Base-by-base conservation (phyloP, 2,329 filamentous ascomycete species). In the Trichoderma endophyticum region DNA sequence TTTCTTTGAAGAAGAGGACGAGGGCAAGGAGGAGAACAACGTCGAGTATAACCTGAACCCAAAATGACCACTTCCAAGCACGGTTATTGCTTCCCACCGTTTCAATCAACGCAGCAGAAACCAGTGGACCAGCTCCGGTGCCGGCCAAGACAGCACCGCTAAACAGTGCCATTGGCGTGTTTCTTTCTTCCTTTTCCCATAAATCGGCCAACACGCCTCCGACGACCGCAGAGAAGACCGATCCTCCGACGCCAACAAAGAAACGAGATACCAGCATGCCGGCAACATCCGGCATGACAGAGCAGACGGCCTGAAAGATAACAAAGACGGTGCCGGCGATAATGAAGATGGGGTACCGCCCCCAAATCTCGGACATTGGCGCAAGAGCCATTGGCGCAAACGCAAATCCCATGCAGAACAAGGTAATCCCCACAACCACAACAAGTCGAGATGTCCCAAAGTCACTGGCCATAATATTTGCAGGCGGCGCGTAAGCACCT, bases 161-260 rank as follows among this genome's bases (percentile, higher is more conserved):
- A 80, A 97, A 98, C 0, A 97, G 79, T 0, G 93, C 91, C 95
- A 98, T 97, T 0, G 95, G 93, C 0, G 92, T 94, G 77, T 98
- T 97, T 39, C 95, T 86, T 59, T 93, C 90, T 72, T 92, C 84
- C 11, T 93, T 89, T 62, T 91, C 88, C 83, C 94, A 97, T 72
- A 97, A 88, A 78, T 98, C 95, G 65, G 92, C 92, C 54, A 98
- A 91, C 4, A 98, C 92, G 4, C 95, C 95, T n/a, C 95, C 95
- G 0, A 97, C 92, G 87, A 97, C 95, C 26, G 93, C 96, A 59
- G 92, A 94, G 78, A 97, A 97, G 0, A 86, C 90, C 63, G 91
- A 94, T 6, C 89, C 91, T 7, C 92, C 93, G n/a, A 90, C 89
- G 1, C 95, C 95, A 11, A 90, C 87, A 61, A 96, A 86, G 78